Base-by-base conservation (phyloP, 2,329 filamentous ascomycete species). In the Amauroascus verrucosus region DNA sequence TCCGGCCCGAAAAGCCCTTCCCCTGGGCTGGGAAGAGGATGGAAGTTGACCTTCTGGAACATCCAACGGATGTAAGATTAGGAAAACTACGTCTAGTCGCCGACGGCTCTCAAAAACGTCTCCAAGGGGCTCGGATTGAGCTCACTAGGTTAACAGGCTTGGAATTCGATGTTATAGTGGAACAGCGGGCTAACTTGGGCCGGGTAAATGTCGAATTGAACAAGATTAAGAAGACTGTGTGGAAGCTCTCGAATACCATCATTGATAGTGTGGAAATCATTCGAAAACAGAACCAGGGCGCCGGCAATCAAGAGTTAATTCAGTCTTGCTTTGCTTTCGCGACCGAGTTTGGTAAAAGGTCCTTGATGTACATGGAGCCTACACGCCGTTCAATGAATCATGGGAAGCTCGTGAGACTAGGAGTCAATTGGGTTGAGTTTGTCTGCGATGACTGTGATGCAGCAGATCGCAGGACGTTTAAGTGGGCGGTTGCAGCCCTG, bases 211-310 rank as follows among this genome's bases (percentile, higher is more conserved):
- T 84, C 48, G 86, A 94, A 66, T 74, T 98, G 58, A 91, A 88
- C 62, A 94, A 95, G 67, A 95, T 96, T 62, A 90, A 94, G 63
- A 89, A 90, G 67, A 94, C 94, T 1, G 88, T 91, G 2, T 97
- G 94, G 75, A 95, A 95, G 69, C 77, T 98, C 41, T 95, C 89
- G 49, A 97, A 96, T 70, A 88, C 89, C 6, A 97, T 98, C 70
- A 96, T 98, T 88, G 91, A 97, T 69, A 96, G 89, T 65, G 93
- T 98, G 43, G 88, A 95, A 66, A 88, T 88, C 58, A 93, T 98
- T 59, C 81, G 89, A 58, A 83, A 83, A 60, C 91, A 98, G 69
- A 89, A 89, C 1, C 66, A 60, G 45, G 60, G 67, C 7, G 80
- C 91, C 59, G 85, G 93, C 59, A 95, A 91, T 66, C 89, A 95